phyloP scores from a whole-genome alignment of 225 moss, liverwort and hornwort species.

The Sphagnum tenellum region DNA sequence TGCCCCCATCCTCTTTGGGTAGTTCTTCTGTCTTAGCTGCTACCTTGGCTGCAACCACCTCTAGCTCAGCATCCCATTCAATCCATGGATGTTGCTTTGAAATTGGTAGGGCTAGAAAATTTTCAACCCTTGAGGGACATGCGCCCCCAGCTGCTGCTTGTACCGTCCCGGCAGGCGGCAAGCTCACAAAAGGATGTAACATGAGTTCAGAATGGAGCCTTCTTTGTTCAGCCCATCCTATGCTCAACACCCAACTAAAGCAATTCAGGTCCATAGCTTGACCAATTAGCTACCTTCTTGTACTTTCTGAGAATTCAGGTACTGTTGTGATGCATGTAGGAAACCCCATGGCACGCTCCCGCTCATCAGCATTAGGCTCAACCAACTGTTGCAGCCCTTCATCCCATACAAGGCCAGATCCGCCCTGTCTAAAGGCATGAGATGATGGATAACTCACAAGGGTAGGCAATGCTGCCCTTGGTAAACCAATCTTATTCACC shows the following conservation, averaged over 20 bases:
- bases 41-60: no score
- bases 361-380: constrained; percentile 7
- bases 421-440: background rate
- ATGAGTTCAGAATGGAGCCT: background rate
- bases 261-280: constrained; percentile 6
- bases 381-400: background rate
- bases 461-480: background rate
- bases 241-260: constrained; percentile 2
- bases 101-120: no score
- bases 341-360: constrained; percentile 8
- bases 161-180: background rate
- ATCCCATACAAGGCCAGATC: constrained; percentile 4
- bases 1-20: no score
- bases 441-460: constrained; percentile 3
- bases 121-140: no score
- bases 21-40: no score
- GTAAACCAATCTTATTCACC: background rate
- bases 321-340: background rate
- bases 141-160: no score
- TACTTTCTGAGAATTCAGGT: background rate
- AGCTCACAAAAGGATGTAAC: background rate
- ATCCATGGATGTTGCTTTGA: no score
- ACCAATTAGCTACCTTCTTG: background rate
- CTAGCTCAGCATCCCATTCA: no score
- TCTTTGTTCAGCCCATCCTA: constrained; percentile 1